These are phyloP conservation scores for Pseudogymnoascus sp. DNA, from an alignment of 2,329 filamentous ascomycete species.

Conservation along the genomic window DNA sequence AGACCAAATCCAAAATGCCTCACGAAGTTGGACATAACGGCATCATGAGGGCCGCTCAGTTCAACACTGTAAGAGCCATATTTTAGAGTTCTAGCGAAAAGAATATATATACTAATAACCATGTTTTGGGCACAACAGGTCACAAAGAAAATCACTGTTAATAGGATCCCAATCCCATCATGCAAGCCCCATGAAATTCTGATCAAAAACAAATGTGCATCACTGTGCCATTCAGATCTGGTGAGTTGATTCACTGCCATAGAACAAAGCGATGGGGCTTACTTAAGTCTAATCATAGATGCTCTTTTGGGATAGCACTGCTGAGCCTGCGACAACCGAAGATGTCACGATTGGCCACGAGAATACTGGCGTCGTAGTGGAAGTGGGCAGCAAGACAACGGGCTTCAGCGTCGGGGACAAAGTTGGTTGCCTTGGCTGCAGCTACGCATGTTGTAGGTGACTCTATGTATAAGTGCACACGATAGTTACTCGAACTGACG, in stretches of 20 bases:
- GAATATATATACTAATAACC: neutral
- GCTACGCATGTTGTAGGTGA: conserved; percentile 25
- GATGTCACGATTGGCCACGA: conserved; percentile 48
- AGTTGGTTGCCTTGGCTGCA: conserved; percentile 36
- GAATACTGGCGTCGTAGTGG: conserved; percentile 56
- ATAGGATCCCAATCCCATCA: conserved; percentile 39
- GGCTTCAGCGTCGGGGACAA: conserved; percentile 53
- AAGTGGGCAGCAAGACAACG: conserved; percentile 50
- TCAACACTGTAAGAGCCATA: conserved; percentile 7
- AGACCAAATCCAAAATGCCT: neutral
- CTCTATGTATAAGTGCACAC: neutral
- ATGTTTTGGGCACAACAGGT: neutral
- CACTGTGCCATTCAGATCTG: conserved; percentile 37
- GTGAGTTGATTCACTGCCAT: neutral
- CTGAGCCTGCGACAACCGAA: neutral
- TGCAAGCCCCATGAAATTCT: conserved; percentile 38
- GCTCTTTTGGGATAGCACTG: conserved; percentile 2
- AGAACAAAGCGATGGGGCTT: neutral
- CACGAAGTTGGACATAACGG: neutral
- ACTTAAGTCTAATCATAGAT: neutral
- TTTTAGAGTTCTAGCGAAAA: neutral
- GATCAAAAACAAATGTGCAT: conserved; percentile 35
- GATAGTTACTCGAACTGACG: neutral
- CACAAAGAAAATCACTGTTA: conserved; percentile 35
- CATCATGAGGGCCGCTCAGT: conserved; percentile 11